Evolutionary conservation across 257 asterid genomes (phyloP), one percentile per base, ranked within the genome.

Genomic region (Solanum bulbocastanum): DNA sequence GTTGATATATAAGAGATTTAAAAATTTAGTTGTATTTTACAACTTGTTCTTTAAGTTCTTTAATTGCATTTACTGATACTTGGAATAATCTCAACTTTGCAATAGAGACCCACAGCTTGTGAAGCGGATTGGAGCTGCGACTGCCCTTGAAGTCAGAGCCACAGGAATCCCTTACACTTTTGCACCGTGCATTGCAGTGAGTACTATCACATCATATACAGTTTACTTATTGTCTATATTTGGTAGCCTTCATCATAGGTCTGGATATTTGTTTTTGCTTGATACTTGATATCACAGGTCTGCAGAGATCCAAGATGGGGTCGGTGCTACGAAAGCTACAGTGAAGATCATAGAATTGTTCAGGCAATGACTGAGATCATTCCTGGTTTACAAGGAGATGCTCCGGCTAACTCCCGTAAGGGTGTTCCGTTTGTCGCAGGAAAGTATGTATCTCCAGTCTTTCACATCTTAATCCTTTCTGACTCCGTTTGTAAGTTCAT

Each of bases 231-330:
- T 81, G 72, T 30, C 56, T 66, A 66, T 56, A 65, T 37, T 62
- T 46, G 14, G 30, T 83, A 37, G 36, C 44, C 58, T 82, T 32
- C 69, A 20, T 72, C 16, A 18, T 18, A 27, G 42, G 37, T 86
- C 12, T 65, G 25, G 37, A 68, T 27, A 36, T 71, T 86, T 68
- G 27, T 18, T 68, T 83, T 46, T 44, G 73, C 36, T 36, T 58
- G 73, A 62, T 68, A 11, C 18, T 23, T 52, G 79, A 39, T 82
- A 33, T 37, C 37, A 39, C 32, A 91, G 93, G 93, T 91, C 69
- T 89, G 93, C 49, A 86, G 93, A 60, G 93, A 89, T 86, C 93
- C 93, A 1, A 86, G 93, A 89, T 91, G 93, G 91, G 93, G 93
- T 23, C 90, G 93, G 20, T 91, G 93, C 83, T 91, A 88, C 2